Base-by-base conservation (phyloP, 2,329 filamentous ascomycete genomes). In the Neophaeococcomyces mojaviensis region DNA sequence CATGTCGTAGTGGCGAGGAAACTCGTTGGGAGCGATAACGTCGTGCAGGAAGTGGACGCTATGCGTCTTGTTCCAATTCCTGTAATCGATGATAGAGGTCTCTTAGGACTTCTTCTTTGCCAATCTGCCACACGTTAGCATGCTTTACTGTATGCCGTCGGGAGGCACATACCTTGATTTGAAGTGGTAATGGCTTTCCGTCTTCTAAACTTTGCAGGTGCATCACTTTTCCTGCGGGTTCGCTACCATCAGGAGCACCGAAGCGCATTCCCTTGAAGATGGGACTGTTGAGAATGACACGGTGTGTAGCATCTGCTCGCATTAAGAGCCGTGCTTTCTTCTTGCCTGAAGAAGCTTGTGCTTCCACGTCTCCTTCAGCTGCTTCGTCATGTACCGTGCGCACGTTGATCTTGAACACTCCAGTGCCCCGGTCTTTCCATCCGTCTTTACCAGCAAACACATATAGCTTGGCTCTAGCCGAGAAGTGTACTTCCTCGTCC, bases 231-330 rank as follows among this genome's bases (percentile, higher is more conserved):
- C 84, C 76, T 34, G 77, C 79, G 24, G 86, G 81, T 57, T 84
- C 84, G 42, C 68, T 67, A 39, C 78, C 77, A 33, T 66, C 62
- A 3, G 67, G 60, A 51, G 88, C 79, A 49, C 88, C 82, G 59
- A 94, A 87, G 36, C 80, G 79, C 77, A 94, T 85, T 4, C 81
- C 78, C 47, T 86, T 83, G 49, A 88, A 78, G 49, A 97, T 74
- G 1, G 82, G 79, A 1, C 85, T 87, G 67, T 97, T 97, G 41
- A 97, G 72, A 51, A 95, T 82, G 44, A 97, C 81, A 18, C 88
- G 79, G 58, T 89, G 81, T 1, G 87, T 92, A 49, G 88, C 88
- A 59, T 96, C 89, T 55, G 94, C 88, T 15, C 90, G 83, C 81
- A 96, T 88, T 50, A 97, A 77, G 54, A 97, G 77, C 34, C 90